phyloP scores from a whole-genome alignment of 192 early-diverging fungal genomes.

The Backusella tuberculispora region DNA sequence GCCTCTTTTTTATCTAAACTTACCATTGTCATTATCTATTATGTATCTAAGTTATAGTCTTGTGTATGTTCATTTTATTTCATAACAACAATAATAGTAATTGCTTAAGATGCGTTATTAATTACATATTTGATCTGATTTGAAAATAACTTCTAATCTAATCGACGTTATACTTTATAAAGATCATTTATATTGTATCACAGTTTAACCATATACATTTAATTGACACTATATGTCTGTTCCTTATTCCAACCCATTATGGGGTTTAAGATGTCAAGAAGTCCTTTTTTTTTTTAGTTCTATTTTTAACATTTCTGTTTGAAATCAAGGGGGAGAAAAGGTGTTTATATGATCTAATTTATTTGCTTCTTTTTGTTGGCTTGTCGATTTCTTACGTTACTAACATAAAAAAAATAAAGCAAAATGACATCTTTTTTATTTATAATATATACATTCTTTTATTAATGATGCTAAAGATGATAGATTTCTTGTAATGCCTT shows the following conservation, averaged over 20 bases:
- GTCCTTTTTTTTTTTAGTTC: background rate
- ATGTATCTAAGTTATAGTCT: background rate
- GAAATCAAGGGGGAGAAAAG: background rate
- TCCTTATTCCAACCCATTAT: background rate
- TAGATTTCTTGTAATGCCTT: constrained; percentile 8
- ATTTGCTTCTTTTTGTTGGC: too few species aligned
- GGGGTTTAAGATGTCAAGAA: constrained; percentile 4
- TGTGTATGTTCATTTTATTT: background rate
- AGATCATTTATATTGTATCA: background rate
- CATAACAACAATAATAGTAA: background rate
- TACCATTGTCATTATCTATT: background rate
- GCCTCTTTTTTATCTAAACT: background rate
- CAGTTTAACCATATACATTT: background rate
- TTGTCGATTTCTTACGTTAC: background rate
- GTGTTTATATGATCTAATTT: too few species aligned
- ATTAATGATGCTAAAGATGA: background rate
- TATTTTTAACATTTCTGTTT: constrained; percentile 7
- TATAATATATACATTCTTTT: background rate
- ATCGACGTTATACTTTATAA: too few species aligned
- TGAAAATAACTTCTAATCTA: too few species aligned
- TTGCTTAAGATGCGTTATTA: background rate
- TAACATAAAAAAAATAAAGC: background rate
- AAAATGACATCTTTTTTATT: background rate
- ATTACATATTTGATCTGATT: too few species aligned
- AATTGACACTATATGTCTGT: background rate